phyloP scores from a whole-genome alignment of 176 grass and related monocot species.

The Bothriochloa decipiens region DNA sequence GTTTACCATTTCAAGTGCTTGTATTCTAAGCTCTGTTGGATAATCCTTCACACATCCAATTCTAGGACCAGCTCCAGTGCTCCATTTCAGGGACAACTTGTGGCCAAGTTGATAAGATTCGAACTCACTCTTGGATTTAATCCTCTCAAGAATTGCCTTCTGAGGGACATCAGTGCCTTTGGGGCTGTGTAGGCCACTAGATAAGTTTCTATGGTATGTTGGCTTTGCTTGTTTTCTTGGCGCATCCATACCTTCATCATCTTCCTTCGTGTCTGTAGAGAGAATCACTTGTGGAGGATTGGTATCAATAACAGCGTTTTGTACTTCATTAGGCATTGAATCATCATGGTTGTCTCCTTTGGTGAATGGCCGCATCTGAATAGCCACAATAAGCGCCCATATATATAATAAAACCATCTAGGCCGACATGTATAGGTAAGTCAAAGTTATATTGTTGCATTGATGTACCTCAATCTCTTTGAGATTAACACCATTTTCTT shows the following conservation, averaged over 20 bases:
- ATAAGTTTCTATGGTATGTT: constrained; percentile 69
- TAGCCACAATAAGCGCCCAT: neutral
- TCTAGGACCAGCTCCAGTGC: constrained; percentile 81
- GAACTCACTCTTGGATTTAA: constrained; percentile 72
- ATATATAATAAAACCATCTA: constrained; percentile 13
- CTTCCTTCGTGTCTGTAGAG: constrained; percentile 26
- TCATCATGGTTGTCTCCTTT: constrained; percentile 72
- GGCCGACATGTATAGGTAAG: neutral
- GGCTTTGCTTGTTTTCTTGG: constrained; percentile 37
- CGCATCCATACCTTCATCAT: neutral
- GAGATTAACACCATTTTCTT: constrained; percentile 71
- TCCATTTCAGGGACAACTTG: constrained; percentile 82
- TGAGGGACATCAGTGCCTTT: constrained; percentile 42
- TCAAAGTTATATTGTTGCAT: neutral
- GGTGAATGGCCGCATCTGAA: constrained; percentile 55
- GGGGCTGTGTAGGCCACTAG: constrained; percentile 70
- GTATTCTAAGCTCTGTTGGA: constrained; percentile 67
- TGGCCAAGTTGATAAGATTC: constrained; percentile 84
- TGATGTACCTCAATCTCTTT: constrained; percentile 62
- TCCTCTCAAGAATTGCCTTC: constrained; percentile 80
- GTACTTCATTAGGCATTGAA: constrained; percentile 25
- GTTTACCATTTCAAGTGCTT: constrained; percentile 79
- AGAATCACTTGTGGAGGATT: constrained; percentile 39
- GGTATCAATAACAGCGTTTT: neutral
- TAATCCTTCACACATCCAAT: constrained; percentile 92